Base-by-base conservation (phyloP, 768 basidiomycete genomes). In the Hemileccinum rubropunctum region DNA sequence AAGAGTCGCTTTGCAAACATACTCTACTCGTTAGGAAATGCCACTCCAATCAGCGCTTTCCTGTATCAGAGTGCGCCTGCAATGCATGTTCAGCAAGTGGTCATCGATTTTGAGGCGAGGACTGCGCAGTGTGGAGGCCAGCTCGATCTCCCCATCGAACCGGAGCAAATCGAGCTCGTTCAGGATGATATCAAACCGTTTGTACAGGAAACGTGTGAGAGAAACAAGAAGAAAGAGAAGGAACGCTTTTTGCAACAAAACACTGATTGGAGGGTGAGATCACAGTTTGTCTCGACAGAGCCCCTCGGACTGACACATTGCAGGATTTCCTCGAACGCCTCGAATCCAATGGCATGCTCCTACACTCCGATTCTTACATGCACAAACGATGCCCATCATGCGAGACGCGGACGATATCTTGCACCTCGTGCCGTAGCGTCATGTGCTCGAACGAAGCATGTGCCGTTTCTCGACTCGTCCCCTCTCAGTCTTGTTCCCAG, bases 241-340 rank as follows among this genome's bases (percentile, higher is more conserved):
- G 48, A 38, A 33, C 50, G 32, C 4, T 52, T 42, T 12, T 6
- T 40, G 15, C 39, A 56, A 26, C 47, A 50, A 23, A 27, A 43
- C 17, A 32, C 28, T 11, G 48, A 46, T 28, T 59, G 57, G 60
- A 52, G 0, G 48, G 60, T 61, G 47, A 52, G 48, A 13, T 10
- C 6, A 18, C 20, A 1, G 35, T 32, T 10, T 2, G 26, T 38
- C 33, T 20, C 6, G 23, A 23, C 6, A 23, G 23, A 23, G 23
- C 23, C 23, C 6, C 8, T 20, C 41, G 4, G n/a, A 8, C 46
- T 45, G 26, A 58, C 38, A 8, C 4, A 27, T 0, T 35, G 11
- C 39, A 62, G 58, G 44, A 48, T 15, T 64, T 64, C 43, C 14
- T 53, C 3, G 52, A 48, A 17, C 52, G 53, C 17, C 62, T 62